These are phyloP conservation scores for Zygosaccharomyces gambellarensis DNA, from an alignment of 805 yeast species.

Conservation along the genomic window DNA sequence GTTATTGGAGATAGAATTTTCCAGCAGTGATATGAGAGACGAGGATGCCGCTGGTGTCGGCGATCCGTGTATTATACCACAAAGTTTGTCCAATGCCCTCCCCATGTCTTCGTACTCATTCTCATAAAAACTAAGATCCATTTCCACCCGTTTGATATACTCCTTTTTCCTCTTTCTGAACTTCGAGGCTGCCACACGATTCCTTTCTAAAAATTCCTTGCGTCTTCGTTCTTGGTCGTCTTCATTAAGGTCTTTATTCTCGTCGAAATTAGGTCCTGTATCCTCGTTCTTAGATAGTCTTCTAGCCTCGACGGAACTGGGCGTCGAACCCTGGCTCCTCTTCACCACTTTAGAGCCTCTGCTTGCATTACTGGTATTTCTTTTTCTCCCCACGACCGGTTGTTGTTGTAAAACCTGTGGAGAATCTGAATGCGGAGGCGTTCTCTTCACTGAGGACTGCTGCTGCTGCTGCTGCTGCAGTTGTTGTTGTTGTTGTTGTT, in stretches of 20 bases:
- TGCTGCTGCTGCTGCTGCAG: background rate
- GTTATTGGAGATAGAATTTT: slow-evolving; percentile 22
- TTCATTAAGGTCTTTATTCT: slow-evolving; percentile 2
- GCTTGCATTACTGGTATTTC: slow-evolving; percentile 9
- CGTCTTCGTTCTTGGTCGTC: slow-evolving; percentile 66
- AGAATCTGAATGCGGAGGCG: slow-evolving; percentile 5
- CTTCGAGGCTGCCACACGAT: slow-evolving; percentile 90
- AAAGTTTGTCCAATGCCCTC: slow-evolving; percentile 16
- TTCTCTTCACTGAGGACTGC: background rate
- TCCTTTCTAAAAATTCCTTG: slow-evolving; percentile 75
- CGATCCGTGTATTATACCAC: slow-evolving; percentile 19
- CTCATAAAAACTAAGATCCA: slow-evolving; percentile 65
- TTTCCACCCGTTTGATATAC: slow-evolving; percentile 76
- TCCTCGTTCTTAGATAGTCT: background rate
- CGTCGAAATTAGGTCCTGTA: background rate
- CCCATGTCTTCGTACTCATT: slow-evolving; percentile 64
- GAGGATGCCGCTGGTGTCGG: slow-evolving; percentile 6
- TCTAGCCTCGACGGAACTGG: slow-evolving; percentile 5
- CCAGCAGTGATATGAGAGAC: slow-evolving; percentile 19
- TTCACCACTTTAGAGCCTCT: slow-evolving; percentile 11
- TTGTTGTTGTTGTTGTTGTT: slow-evolving; percentile 3
- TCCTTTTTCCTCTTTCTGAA: slow-evolving; percentile 94
- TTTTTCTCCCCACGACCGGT: slow-evolving; percentile 5
- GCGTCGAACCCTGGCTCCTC: slow-evolving; percentile 8
- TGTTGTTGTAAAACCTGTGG: slow-evolving; percentile 3